These are phyloP conservation scores for Aspergillus vadensis DNA, from an alignment of 2,329 filamentous ascomycete genomes.

Conservation along the genomic window DNA sequence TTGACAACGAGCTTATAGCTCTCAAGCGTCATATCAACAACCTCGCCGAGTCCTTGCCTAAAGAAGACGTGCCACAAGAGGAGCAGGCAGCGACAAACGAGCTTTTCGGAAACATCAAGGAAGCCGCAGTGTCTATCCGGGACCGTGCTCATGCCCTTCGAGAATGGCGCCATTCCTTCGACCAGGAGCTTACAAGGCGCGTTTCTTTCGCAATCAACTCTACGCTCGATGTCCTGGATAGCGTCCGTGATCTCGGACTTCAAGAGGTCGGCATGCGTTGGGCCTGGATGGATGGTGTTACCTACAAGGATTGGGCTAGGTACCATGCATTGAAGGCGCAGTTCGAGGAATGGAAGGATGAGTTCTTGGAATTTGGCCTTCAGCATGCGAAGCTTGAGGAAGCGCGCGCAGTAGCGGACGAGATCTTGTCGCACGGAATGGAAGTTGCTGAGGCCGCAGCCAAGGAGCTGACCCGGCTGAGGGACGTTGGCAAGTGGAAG, in stretches of 20 bases:
- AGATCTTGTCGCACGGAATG: conserved; percentile 80
- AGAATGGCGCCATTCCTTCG: conserved; percentile 72
- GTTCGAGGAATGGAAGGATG: conserved; percentile 80
- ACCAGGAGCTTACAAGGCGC: conserved; percentile 67
- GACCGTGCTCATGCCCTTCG: conserved; percentile 75
- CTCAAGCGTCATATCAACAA: conserved; percentile 69
- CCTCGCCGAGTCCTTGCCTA: conserved; percentile 57
- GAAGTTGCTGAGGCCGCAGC: conserved; percentile 74
- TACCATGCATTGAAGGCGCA: conserved; percentile 85
- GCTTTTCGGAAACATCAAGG: conserved; percentile 60
- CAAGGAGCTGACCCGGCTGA: conserved; percentile 75
- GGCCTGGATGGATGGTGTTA: conserved; percentile 94
- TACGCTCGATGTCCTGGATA: conserved; percentile 79
- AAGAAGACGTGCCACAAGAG: conserved; percentile 57
- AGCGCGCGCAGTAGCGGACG: conserved; percentile 67
- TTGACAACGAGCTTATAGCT: conserved; percentile 62
- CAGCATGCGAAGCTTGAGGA: conserved; percentile 70
- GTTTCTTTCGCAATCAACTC: conserved; percentile 74
- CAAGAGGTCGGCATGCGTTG: conserved; percentile 91
- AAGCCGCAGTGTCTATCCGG: conserved; percentile 72
- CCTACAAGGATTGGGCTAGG: conserved; percentile 95
- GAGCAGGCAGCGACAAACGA: conserved; percentile 56
- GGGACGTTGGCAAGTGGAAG: conserved; percentile 84
- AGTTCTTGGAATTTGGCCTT: conserved; percentile 75
- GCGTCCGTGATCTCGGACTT: conserved; percentile 78